These are phyloP conservation scores for Achlya hypogyna DNA, from an alignment of 352 stramenopile species.

Conservation along the genomic window DNA sequence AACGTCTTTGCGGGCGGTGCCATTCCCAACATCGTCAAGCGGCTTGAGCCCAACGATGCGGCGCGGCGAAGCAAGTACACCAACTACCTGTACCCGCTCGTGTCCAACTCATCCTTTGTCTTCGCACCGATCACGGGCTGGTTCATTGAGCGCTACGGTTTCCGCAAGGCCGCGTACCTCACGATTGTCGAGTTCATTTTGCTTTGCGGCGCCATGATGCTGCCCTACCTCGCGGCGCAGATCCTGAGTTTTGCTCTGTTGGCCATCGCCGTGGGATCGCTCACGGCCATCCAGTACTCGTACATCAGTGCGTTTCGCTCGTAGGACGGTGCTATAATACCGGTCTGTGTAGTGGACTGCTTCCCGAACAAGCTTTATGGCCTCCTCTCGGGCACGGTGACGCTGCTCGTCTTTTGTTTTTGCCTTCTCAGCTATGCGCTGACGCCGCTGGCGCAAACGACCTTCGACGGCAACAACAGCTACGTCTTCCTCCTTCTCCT, in stretches of 20 bases:
- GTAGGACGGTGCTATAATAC: neutral
- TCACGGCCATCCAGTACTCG: constrained; percentile 7
- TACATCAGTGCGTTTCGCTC: constrained; percentile 15
- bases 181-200: constrained; percentile 1
- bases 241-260: neutral
- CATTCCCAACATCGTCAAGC: constrained; percentile 21
- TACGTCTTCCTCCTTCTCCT: constrained; percentile 10
- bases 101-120: constrained; percentile 10
- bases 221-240: neutral
- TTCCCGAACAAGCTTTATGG: constrained; percentile 14
- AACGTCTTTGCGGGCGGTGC: constrained; percentile 9
- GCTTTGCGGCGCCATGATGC: constrained; percentile 15
- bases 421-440: constrained; percentile 11
- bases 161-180: neutral
- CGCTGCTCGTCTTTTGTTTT: constrained; percentile 11
- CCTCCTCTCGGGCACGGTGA: constrained; percentile 3
- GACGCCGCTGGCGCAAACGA: neutral
- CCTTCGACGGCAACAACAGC: constrained; percentile 17
- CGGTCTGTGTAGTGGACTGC: constrained; percentile 5
- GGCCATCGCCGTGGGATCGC: neutral
- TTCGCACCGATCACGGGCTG: constrained; percentile 4
- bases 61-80: constrained; percentile 8
- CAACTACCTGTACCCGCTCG: constrained; percentile 17
- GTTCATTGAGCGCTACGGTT: constrained; percentile 5
- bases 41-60: constrained; percentile 8